Evolutionary conservation across 768 basidiomycete species (phyloP).

Genomic region (Xerocomellus intermedius): DNA sequence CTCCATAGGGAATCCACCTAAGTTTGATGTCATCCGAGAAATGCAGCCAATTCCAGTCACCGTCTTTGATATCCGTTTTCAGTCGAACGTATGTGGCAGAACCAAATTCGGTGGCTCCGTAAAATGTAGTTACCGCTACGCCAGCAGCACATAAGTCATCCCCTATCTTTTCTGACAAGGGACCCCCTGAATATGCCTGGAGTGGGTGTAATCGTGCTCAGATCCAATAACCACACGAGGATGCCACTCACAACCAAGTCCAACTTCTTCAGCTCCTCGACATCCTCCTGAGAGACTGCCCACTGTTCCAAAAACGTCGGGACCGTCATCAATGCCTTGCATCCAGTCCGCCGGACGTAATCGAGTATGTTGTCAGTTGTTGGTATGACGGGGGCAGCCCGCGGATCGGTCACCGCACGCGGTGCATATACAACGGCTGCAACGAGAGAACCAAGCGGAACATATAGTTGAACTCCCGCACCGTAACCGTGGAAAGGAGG

Average conservation of each 20-base stretch:
- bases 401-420: neutral
- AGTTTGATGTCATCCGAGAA: constrained; percentile 17
- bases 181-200: constrained; percentile 14
- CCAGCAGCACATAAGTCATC: constrained; percentile 18
- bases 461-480: constrained; percentile 29
- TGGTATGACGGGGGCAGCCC: constrained; percentile 16
- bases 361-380: constrained; percentile 23
- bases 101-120: constrained; percentile 27
- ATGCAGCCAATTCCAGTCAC: constrained; percentile 19
- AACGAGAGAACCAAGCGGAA: constrained; percentile 26
- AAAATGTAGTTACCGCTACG: constrained; percentile 7
- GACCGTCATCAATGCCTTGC: constrained; percentile 10
- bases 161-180: constrained; percentile 13
- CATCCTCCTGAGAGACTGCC: constrained; percentile 8
- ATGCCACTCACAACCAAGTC: constrained; percentile 16
- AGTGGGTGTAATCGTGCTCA: neutral
- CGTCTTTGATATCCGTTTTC: constrained; percentile 6
- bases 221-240: neutral
- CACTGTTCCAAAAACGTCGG: constrained; percentile 22
- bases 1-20: constrained; percentile 33
- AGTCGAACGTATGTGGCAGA: neutral
- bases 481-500: constrained; percentile 43
- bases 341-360: constrained; percentile 3
- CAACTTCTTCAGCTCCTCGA: constrained; percentile 19
- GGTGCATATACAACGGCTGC: constrained; percentile 37